Base-by-base conservation (phyloP, 2,329 filamentous ascomycete genomes). In the Dactylellina leptospora region DNA sequence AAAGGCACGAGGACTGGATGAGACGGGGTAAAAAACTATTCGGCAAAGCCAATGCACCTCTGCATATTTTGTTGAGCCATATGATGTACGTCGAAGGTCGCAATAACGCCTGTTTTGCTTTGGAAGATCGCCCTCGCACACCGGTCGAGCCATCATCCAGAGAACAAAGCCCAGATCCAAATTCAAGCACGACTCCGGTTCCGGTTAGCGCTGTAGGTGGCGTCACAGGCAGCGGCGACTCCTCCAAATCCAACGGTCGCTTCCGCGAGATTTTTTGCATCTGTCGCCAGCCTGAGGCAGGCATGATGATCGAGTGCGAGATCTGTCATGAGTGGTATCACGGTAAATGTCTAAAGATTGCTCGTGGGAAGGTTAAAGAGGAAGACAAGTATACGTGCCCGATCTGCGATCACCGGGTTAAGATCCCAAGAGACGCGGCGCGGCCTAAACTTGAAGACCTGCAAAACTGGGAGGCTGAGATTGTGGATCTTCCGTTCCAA, bases 291-390 rank as follows among this genome's bases (percentile, higher is more conserved):
- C 87, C 92, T 4, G 95, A 99, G 80, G 92, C 93, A 36, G 95
- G 95, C 55, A 96, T 97, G 90, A 99, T 99, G 95, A 97, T 99
- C 77, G 95, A 99, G 81, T 99, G 95, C 79, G 95, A 97, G 79
- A 84, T 97, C 38, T 99, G 95, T 80, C 93, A 97, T 78, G 95
- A 99, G 82, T 99, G 95, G 95, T 99, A 99, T 78, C 95, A 99
- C 77, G 93, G 95, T 71, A 97, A 97, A 80, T 99, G 95, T 77
- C 84, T 99, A 36, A 99, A 99, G 82, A 97, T 99, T 78, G 95
- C 95, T 1, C 87, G 95, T 53, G 95, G 95, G 56, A 99, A 97
- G 79, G 91, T 99, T 77, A 97, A 97, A 81, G 95, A 97, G 78
- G 93, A 96, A 74, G 95, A 97, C 78, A 96, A 96, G 79, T 99